These are phyloP conservation scores for Stagonosporopsis rhizophila DNA, from an alignment of 2,329 filamentous ascomycete species.

Conservation along the genomic window DNA sequence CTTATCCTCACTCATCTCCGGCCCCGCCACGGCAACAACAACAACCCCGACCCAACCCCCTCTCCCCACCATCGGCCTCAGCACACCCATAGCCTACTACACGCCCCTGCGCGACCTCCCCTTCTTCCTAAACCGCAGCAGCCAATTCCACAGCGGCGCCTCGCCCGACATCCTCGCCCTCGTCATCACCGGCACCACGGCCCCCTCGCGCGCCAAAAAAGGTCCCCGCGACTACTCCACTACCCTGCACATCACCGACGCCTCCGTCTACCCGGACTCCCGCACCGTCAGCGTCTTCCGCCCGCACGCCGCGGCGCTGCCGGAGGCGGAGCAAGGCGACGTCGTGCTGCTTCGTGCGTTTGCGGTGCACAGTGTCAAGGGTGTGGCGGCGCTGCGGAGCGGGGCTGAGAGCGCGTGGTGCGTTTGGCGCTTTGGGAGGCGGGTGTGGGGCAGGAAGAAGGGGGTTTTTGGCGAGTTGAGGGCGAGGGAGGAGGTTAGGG, in stretches of 20 bases:
- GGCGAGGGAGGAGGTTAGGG: constrained; percentile 53
- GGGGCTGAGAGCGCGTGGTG: constrained; percentile 56
- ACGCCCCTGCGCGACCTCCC: constrained; percentile 51
- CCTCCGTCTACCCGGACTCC: constrained; percentile 34
- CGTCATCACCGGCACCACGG: constrained; percentile 44
- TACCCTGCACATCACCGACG: constrained; percentile 51
- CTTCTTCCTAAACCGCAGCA: constrained; percentile 51
- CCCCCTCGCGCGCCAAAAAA: constrained; percentile 47
- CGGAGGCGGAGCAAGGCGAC: constrained; percentile 52
- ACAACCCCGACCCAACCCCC: background rate
- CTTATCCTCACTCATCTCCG: constrained; percentile 17
- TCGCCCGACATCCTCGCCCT: constrained; percentile 56
- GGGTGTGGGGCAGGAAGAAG: constrained; percentile 36
- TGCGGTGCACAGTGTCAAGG: constrained; percentile 51
- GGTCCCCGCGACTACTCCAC: constrained; percentile 56
- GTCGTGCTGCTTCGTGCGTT: constrained; percentile 55
- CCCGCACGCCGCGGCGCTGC: constrained; percentile 52
- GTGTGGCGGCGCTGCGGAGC: constrained; percentile 47
- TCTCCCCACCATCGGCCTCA: constrained; percentile 46
- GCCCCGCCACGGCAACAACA: background rate
- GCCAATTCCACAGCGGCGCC: constrained; percentile 41
- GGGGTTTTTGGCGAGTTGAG: constrained; percentile 38
- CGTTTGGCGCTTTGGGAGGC: constrained; percentile 53
- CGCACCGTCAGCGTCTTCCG: constrained; percentile 53
- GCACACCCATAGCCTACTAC: constrained; percentile 55